phyloP scores from a whole-genome alignment of 2,329 filamentous ascomycete species.

The Pleomassaria siparia region DNA sequence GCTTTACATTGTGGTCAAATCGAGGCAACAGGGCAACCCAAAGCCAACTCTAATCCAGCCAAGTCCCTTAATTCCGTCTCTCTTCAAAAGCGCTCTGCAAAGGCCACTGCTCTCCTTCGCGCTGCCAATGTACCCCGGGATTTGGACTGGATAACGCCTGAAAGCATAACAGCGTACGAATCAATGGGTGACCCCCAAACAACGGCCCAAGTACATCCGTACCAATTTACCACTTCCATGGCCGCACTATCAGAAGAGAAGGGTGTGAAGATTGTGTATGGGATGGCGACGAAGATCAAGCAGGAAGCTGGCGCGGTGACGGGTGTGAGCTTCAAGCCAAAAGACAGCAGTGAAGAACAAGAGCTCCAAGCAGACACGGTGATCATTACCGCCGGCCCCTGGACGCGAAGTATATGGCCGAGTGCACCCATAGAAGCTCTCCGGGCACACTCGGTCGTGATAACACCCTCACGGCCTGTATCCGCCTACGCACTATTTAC shows the following conservation, averaged over 20 bases:
- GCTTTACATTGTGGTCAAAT: slow-evolving; percentile 72
- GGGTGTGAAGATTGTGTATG: slow-evolving; percentile 62
- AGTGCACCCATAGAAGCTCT: slow-evolving; percentile 59
- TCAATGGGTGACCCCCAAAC: slow-evolving; percentile 80
- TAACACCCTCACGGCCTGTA: slow-evolving; percentile 60
- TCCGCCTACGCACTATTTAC: slow-evolving; percentile 83
- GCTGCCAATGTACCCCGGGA: slow-evolving; percentile 70
- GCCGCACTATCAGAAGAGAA: slow-evolving; percentile 69
- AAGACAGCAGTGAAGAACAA: slow-evolving; percentile 42
- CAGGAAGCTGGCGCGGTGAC: slow-evolving; percentile 58
- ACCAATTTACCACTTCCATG: slow-evolving; percentile 84
- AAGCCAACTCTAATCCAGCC: slow-evolving; percentile 31
- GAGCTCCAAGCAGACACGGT: slow-evolving; percentile 58
- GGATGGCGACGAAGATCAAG: slow-evolving; percentile 69
- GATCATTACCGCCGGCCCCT: slow-evolving; percentile 63
- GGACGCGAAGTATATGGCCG: slow-evolving; percentile 58
- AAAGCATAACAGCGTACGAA: slow-evolving; percentile 69
- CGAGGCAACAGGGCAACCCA: slow-evolving; percentile 50
- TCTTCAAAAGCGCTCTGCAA: slow-evolving; percentile 57
- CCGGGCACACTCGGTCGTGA: slow-evolving; percentile 66
- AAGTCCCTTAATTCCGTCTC: slow-evolving; percentile 47
- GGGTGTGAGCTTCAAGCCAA: slow-evolving; percentile 64
- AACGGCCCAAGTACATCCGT: slow-evolving; percentile 92
- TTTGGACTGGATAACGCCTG: slow-evolving; percentile 79
- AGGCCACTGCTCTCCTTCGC: slow-evolving; percentile 53